Evolutionary conservation across 345 rosid species (phyloP).

Genomic region (Capsella bursapastoris): DNA sequence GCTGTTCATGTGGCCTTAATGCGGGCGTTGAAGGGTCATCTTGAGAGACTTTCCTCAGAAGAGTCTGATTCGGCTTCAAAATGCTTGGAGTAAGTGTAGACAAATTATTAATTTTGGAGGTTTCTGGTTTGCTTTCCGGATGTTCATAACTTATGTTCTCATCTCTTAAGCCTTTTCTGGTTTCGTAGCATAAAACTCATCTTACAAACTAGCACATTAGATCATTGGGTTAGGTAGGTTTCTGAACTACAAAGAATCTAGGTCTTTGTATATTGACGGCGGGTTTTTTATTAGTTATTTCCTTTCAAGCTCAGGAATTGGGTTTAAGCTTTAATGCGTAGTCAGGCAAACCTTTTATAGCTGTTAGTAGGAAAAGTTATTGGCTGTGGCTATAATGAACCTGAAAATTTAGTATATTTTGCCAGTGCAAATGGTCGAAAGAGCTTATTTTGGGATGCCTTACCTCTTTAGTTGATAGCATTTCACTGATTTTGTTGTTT

Average conservation of each 20-base stretch:
- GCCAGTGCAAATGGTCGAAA: background rate
- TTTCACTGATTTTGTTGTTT: constrained; percentile 24
- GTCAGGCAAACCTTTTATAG: background rate
- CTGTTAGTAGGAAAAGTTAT: background rate
- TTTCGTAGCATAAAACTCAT: background rate
- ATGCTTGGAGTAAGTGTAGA: constrained; percentile 66
- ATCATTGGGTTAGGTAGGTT: background rate
- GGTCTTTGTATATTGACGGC: background rate
- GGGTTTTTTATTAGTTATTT: background rate
- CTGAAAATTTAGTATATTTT: background rate
- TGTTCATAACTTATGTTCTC: background rate
- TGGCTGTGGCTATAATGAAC: background rate
- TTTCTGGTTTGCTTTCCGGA: background rate
- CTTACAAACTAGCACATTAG: constrained; percentile 6
- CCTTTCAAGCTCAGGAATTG: background rate
- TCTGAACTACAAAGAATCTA: constrained; percentile 9
- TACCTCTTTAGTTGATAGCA: constrained; percentile 1
- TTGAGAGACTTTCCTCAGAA: constrained; percentile 61
- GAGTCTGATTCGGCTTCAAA: constrained; percentile 68
- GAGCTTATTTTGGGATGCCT: constrained; percentile 9
- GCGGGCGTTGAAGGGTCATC: constrained; percentile 67
- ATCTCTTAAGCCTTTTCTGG: background rate
- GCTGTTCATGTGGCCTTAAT: constrained; percentile 77
- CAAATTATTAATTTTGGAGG: background rate
- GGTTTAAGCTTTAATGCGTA: background rate